Evolutionary conservation across 768 basidiomycete species (phyloP).

Genomic region (Serendipita indica): DNA sequence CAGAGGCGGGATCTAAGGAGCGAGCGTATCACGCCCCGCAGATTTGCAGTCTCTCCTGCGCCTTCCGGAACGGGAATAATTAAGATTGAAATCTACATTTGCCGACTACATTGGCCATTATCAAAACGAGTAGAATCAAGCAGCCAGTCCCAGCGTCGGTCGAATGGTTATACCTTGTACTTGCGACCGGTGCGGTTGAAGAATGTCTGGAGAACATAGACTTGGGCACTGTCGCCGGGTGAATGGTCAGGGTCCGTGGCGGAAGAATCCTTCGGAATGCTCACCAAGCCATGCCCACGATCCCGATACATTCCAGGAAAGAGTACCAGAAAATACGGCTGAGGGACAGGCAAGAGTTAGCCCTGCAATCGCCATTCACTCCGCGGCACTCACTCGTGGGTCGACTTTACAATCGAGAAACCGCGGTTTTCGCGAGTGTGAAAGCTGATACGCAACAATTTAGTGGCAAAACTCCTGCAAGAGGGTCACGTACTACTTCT

Average conservation of each 20-base stretch:
- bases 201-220: conserved; percentile 89
- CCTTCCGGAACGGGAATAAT: not conserved
- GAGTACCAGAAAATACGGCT: conserved; percentile 93
- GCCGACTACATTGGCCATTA: too few relatives aligned
- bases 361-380: too few relatives aligned
- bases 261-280: conserved; percentile 20
- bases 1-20: not conserved
- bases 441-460: conserved; percentile 45
- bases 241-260: not conserved
- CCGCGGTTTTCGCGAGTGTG: conserved; percentile 89
- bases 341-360: conserved; percentile 10
- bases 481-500: conserved; percentile 68
- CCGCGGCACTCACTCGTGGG: conserved; percentile 46
- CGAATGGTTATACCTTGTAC: conserved; percentile 61
- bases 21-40: not conserved
- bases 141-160: not conserved
- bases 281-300: conserved; percentile 79
- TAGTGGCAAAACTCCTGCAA: too few relatives aligned
- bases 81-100: too few relatives aligned
- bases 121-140: not conserved
- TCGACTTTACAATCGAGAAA: conserved; percentile 84
- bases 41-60: not conserved
- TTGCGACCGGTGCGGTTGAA: conserved; percentile 85
- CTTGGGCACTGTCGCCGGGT: conserved; percentile 60
- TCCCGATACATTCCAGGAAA: conserved; percentile 58